Base-by-base conservation (phyloP, 2,329 filamentous ascomycete species). In the Diaporthe sp. region DNA sequence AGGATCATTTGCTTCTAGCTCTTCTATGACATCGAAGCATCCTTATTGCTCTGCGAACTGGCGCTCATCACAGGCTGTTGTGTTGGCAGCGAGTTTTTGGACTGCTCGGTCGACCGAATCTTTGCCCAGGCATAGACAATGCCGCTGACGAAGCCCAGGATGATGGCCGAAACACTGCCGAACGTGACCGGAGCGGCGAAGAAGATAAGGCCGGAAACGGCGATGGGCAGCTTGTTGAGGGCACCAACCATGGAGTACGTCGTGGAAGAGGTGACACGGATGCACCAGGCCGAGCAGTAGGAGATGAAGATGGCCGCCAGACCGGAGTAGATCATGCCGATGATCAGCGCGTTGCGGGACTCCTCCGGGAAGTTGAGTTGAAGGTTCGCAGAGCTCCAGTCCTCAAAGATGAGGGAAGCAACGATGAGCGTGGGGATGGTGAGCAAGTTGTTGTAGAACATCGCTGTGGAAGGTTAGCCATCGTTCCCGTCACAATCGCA, bases 361-460 rank as follows among this genome's bases (percentile, higher is more conserved):
- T 93, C 94, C n/a, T 87, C 80, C 3, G 97, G 97, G 88, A 99
- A 99, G 89, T 98, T 98, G 85, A 90, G 92, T 79, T 88, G 86
- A 80, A 99, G 87, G 86, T 99, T 99, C 77, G 89, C 89, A 70
- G 91, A 87, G 9, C 96, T 98, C 97, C 97, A 99, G 87, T 98
- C 95, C 84, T 99, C 97, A 79, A 94, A 87, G 78, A 98, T 81
- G 72, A 98, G 87, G 46, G 96, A 97, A 84, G 93, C 92, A 80
- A 95, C 84, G 75, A 98, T 85, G 71, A 99, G 92, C 81, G 98
- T 93, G 39, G 97, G 97, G 78, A 99, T 98, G 75, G 96, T 98
- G 79, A 99, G 92, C 65, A 98, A 91, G 86, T 99, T 98, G 91
- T 99, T 99, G 90, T 99, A 99, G 88, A 97, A 98, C 97, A 98